Conservation (phyloP, 306 rosid species). For the Dryas alaskensis region DNA sequence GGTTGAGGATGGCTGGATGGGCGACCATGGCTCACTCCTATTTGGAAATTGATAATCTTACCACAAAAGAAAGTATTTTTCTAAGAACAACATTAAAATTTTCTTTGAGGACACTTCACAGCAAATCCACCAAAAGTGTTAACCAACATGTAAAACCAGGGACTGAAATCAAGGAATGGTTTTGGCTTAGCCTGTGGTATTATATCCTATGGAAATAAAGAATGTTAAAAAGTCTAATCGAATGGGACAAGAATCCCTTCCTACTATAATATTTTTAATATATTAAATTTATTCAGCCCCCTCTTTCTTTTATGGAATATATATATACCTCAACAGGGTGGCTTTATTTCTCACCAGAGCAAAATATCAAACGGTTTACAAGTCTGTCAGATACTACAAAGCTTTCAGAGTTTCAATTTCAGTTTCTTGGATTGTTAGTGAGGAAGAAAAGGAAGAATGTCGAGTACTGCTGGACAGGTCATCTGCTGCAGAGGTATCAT, state of each 20-base stretch:
- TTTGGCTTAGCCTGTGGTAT: background rate
- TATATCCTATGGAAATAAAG: no score
- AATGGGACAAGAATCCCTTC: no score
- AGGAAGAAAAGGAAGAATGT: conserved; percentile 13
- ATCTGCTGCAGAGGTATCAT: conserved; percentile 34
- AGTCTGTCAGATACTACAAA: conserved; percentile 3
- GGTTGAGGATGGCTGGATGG: no score
- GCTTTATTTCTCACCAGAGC: background rate
- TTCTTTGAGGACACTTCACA: no score
- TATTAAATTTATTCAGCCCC: no score
- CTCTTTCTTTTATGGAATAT: background rate
- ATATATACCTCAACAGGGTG: background rate
- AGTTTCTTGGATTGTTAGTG: background rate
- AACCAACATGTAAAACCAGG: conserved; percentile 5
- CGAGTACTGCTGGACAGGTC: conserved; percentile 32
- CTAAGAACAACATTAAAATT: no score
- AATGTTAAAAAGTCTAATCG: background rate
- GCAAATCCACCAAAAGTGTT: no score
- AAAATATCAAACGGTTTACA: background rate
- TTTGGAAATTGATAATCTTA: no score
- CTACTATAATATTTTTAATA: background rate
- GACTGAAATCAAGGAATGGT: conserved; percentile 8
- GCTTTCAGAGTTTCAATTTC: conserved; percentile 2
- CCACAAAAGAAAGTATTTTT: no score
- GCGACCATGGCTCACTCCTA: no score